Evolutionary conservation across 2,329 filamentous ascomycete genomes (phyloP).

Genomic region (Paecilomyces dactylethromorphus): DNA sequence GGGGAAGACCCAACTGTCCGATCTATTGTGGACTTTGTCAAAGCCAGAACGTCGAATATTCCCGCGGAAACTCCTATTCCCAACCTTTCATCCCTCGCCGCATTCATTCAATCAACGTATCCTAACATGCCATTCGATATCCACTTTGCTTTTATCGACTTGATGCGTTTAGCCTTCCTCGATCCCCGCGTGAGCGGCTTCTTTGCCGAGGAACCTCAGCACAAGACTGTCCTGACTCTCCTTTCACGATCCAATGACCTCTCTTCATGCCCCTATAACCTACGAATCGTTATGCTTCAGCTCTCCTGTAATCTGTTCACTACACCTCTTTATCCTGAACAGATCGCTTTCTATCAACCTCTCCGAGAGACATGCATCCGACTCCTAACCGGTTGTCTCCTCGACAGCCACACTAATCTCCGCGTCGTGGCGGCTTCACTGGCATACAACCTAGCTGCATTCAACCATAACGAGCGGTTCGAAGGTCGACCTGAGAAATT

Average conservation of each 20-base stretch:
- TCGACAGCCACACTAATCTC: conserved; percentile 70
- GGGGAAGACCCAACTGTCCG: conserved; percentile 56
- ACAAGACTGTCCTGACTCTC: conserved; percentile 58
- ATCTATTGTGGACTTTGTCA: conserved; percentile 65
- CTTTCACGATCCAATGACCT: conserved; percentile 47
- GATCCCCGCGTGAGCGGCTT: conserved; percentile 75
- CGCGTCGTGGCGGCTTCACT: conserved; percentile 77
- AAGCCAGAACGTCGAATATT: conserved; percentile 51
- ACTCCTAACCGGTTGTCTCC: conserved; percentile 68
- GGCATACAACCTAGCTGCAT: conserved; percentile 71
- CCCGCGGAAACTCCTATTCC: conserved; percentile 64
- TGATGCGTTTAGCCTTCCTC: conserved; percentile 69
- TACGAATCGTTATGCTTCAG: conserved; percentile 77
- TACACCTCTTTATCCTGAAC: conserved; percentile 61
- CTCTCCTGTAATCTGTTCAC: conserved; percentile 80
- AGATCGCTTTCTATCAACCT: conserved; percentile 48
- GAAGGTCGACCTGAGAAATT: conserved; percentile 54
- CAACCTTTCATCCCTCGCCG: conserved; percentile 58
- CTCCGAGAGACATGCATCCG: conserved; percentile 57
- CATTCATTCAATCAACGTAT: conserved; percentile 53
- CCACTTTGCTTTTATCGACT: conserved; percentile 77
- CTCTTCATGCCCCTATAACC: conserved; percentile 64
- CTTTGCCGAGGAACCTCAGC: conserved; percentile 68
- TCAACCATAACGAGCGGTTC: conserved; percentile 60
- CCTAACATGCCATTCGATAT: conserved; percentile 53